A percentile compares a stretch with the other conserved stretches of the same genome.
Evolutionary conservation across 2,329 filamentous ascomycete genomes (phyloP).

Genomic region (Aspergillus carbonarius): DNA sequence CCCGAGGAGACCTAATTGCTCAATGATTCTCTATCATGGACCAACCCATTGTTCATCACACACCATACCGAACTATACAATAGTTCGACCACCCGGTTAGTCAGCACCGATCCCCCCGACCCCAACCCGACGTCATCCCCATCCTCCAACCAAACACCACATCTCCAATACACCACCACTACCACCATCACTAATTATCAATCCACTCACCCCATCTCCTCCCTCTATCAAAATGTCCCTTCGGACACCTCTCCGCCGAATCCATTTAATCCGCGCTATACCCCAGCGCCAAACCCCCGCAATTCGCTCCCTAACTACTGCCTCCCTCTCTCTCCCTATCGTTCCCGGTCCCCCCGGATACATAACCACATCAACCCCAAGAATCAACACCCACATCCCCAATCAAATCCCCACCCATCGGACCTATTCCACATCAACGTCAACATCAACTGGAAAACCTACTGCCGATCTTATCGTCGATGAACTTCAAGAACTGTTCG

Average conservation of each 20-base stretch:
- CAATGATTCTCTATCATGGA: no score
- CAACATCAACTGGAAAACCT: slow-evolving; percentile 20
- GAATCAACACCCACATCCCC: neutral
- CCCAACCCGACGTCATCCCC: neutral
- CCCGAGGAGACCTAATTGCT: no score
- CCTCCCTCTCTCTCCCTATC: neutral
- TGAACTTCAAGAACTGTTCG: slow-evolving; percentile 39
- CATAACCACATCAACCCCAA: neutral
- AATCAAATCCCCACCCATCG: neutral
- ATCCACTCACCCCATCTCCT: neutral
- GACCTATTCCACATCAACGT: neutral
- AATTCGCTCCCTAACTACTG: neutral
- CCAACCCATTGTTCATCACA: no score
- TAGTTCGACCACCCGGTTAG: neutral
- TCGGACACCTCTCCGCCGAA: neutral
- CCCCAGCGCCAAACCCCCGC: neutral
- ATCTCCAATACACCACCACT: neutral
- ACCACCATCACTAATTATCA: neutral
- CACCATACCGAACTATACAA: no score
- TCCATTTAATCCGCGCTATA: neutral
- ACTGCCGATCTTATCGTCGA: slow-evolving; percentile 37
- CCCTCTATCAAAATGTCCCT: neutral
- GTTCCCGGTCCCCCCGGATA: neutral
- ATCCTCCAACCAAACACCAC: neutral
- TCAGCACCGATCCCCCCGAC: neutral